Evolutionary conservation across 768 basidiomycete species (phyloP), one percentile per base, ranked within the genome.

Genomic region (Russula abietina): DNA sequence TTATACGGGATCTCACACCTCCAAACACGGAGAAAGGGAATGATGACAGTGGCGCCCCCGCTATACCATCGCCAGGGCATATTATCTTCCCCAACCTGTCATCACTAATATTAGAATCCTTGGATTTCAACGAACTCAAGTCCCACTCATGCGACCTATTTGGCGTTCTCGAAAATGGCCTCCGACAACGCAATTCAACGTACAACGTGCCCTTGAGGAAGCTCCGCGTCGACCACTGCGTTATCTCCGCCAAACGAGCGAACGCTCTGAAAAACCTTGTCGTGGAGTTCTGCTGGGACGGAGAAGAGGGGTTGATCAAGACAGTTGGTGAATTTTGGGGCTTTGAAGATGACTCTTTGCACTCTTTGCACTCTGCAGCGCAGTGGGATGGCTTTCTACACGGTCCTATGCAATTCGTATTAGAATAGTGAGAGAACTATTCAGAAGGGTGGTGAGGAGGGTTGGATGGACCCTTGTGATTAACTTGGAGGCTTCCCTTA

Each of bases 1-100:
- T 63, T 22, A 43, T 63, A 19, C 51, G 28, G 22, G 28, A n/a
- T 9, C 57, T 63, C 51, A 48, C 50, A 11, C 51, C 57, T n/a
- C 45, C 26, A 17, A 39, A n/a, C 22, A 22, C 33, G 22, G 17
- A 30, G n/a, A 57, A 46, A 30, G 56, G 50, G 4, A 53, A 53
- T 9, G 28, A 26, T n/a, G 22, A n/a, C 39, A 57, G 12, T 36
- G 36, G 36, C 2, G 4, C 36, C 36, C 12, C 36, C 9, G 36
- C 12, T 36, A 12, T 14, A 36, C 19, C 9, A 10, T 4, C 45
- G 45, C 3, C 19, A 7, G 30, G 9, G 7, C 39, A 16, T 22
- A 8, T 19, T 22, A 8, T 19, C 19, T 62, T 63, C 38, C 62
- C 57, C 3, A 58, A 54, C 26, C 38, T 63, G 57, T 54, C 24